A percentile compares a stretch with the other conserved stretches of the same genome.
These are phyloP conservation scores for Cardiosporidium cionae DNA, from an alignment of 169 alveolate genomes.

Conservation along the genomic window DNA sequence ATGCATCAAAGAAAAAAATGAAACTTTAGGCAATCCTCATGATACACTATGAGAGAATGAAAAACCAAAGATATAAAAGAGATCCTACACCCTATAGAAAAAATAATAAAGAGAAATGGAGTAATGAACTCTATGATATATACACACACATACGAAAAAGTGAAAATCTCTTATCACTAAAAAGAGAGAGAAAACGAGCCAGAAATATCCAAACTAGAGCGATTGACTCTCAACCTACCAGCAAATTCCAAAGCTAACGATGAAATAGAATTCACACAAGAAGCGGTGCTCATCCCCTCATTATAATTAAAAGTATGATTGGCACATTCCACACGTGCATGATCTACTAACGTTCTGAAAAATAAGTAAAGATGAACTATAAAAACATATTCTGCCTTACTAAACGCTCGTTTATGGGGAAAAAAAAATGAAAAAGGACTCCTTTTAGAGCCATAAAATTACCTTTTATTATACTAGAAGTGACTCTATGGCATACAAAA, in stretches of 20 bases:
- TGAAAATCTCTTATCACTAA: conserved; percentile 54
- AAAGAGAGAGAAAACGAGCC: too few species aligned
- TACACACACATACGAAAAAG: neutral
- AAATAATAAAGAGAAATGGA: neutral
- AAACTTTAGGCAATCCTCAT: neutral
- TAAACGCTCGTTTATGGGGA: too few species aligned
- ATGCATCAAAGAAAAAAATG: neutral
- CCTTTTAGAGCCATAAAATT: neutral
- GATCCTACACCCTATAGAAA: neutral
- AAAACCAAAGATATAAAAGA: neutral
- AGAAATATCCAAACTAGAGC: too few species aligned
- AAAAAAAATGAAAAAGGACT: neutral
- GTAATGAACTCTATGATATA: neutral
- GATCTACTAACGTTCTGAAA: conserved; percentile 86
- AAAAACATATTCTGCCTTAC: too few species aligned
- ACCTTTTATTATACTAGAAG: too few species aligned
- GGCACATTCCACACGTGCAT: conserved; percentile 94
- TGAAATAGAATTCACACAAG: conserved; percentile 80
- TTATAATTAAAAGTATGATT: conserved; percentile 89
- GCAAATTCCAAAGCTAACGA: conserved; percentile 93
- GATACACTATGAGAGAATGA: neutral
- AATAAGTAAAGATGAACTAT: neutral
- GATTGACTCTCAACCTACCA: too few species aligned
- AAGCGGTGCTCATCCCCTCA: conserved; percentile 83
- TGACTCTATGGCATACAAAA: neutral